A percentile compares a stretch with the other conserved stretches of the same genome.
These are phyloP conservation scores for Saposhnikovia divaricata DNA, from an alignment of 129 eudicot genomes.

Conservation along the genomic window DNA sequence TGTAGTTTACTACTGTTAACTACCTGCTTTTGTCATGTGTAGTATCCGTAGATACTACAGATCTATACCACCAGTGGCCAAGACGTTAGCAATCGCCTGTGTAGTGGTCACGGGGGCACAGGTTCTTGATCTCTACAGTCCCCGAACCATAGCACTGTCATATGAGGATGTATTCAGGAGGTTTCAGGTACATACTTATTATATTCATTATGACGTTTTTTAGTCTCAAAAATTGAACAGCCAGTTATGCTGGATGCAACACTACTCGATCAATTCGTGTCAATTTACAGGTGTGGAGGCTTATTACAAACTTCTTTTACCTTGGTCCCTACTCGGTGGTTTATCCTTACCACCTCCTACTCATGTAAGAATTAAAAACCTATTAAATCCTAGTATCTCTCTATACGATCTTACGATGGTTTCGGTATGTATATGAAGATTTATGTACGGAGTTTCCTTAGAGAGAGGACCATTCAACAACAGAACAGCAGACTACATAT, in stretches of 20 bases:
- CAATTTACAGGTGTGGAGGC: conserved; percentile 56
- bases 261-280: background rate
- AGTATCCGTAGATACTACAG: conserved; percentile 33
- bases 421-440: conserved; percentile 17
- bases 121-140: conserved; percentile 27
- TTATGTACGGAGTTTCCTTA: conserved; percentile 46
- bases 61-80: conserved; percentile 50
- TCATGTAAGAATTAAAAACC: conserved; percentile 29
- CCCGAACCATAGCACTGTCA: conserved; percentile 20
- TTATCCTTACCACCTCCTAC: conserved; percentile 41
- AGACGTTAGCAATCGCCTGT: conserved; percentile 44
- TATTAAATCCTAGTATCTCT: background rate
- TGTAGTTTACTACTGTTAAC: background rate
- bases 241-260: background rate
- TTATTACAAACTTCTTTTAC: conserved; percentile 50
- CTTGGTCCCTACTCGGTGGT: conserved; percentile 42
- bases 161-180: conserved; percentile 38
- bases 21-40: background rate
- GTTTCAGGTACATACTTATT: conserved; percentile 32
- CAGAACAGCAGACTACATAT: conserved; percentile 38
- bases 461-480: conserved; percentile 66
- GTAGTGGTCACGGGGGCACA: conserved; percentile 30
- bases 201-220: background rate
- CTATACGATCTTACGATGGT: background rate
- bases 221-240: background rate